phyloP scores from a whole-genome alignment of 228 moss, liverwort and hornwort genomes.

The Sphagnum fallax region DNA sequence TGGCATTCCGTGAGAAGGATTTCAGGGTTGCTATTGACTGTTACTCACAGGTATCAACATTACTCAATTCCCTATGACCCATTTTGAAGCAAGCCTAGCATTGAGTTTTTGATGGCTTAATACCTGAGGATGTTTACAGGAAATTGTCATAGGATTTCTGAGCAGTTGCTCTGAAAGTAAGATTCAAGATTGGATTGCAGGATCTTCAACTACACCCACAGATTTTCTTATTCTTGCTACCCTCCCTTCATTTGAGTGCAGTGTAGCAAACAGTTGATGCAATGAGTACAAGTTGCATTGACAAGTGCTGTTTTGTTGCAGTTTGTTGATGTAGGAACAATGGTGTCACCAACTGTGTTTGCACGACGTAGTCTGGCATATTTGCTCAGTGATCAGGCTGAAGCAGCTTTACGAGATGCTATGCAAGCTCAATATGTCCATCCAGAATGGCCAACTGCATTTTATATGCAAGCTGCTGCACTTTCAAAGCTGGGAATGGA shows the following conservation, averaged over 20 bases:
- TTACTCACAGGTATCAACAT: slow-evolving; percentile 36
- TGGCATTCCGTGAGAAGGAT: slow-evolving; percentile 60
- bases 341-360: slow-evolving; percentile 57
- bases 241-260: too few relatives aligned
- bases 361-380: slow-evolving; percentile 53
- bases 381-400: slow-evolving; percentile 53
- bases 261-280: too few relatives aligned
- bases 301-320: slow-evolving; percentile 1
- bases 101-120: too few relatives aligned
- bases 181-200: too few relatives aligned
- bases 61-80: too few relatives aligned
- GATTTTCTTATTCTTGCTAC: background rate
- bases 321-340: slow-evolving; percentile 62
- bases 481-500: slow-evolving; percentile 53
- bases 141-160: too few relatives aligned
- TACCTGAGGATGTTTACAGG: too few relatives aligned
- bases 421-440: slow-evolving; percentile 69
- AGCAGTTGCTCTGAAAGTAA: too few relatives aligned
- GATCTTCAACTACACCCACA: background rate
- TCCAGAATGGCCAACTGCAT: slow-evolving; percentile 56
- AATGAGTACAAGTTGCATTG: too few relatives aligned
- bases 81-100: too few relatives aligned
- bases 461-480: slow-evolving; percentile 64
- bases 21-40: slow-evolving; percentile 60
- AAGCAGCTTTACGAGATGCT: slow-evolving; percentile 55